A percentile compares a stretch with the other conserved stretches of the same genome.
Conservation (phyloP, 768 basidiomycete genomes). For the Leccinum disarticulatum region DNA sequence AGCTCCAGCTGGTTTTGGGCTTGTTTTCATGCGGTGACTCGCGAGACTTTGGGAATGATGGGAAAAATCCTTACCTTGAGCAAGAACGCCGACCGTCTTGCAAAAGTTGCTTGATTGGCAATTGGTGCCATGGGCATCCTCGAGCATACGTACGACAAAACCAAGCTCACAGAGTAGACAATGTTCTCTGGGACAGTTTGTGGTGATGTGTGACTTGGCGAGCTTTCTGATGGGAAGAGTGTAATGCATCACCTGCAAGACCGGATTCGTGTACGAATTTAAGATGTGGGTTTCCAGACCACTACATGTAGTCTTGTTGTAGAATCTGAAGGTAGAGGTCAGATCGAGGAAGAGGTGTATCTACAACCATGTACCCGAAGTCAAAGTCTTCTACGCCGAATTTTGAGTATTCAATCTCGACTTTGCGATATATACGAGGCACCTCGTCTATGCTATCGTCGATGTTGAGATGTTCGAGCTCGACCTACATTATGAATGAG, state of each 20-base stretch:
- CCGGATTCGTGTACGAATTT: conserved; percentile 93
- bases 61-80: conserved; percentile 61
- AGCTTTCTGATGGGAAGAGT: conserved; percentile 70
- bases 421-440: conserved; percentile 82
- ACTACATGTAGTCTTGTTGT: conserved; percentile 87
- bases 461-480: conserved; percentile 51
- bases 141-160: conserved; percentile 92
- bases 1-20: conserved; percentile 81
- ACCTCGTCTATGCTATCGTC: conserved; percentile 59
- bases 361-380: conserved; percentile 65
- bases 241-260: conserved; percentile 91
- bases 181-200: conserved; percentile 85
- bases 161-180: conserved; percentile 95
- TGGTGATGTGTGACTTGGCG: conserved; percentile 90
- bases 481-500: conserved; percentile 38
- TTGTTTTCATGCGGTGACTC: conserved; percentile 22
- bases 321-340: conserved; percentile 57
- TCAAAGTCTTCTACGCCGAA: conserved; percentile 99
- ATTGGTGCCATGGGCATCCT: conserved; percentile 91
- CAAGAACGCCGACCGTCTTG: conserved; percentile 84
- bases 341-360: not conserved
- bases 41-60: not conserved
- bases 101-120: conserved; percentile 98
- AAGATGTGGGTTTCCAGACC: conserved; percentile 96
- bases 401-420: conserved; percentile 97